Conservation (phyloP, 2,329 filamentous ascomycete genomes). For the Colletotrichum karsti region DNA sequence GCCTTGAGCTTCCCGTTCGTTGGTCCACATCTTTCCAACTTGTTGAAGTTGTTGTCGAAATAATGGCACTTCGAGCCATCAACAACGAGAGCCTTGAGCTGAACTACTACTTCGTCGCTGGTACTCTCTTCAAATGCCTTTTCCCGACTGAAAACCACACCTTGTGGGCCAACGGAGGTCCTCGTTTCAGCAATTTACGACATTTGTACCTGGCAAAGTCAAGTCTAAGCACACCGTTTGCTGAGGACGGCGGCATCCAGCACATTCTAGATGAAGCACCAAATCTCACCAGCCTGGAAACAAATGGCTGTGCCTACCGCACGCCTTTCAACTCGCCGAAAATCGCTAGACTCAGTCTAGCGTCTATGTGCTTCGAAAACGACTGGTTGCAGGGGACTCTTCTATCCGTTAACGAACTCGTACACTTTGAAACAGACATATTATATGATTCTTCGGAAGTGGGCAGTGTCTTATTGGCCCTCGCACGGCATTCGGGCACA, state of each 20-base stretch:
- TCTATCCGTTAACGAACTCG: no score
- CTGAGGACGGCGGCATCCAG: background rate
- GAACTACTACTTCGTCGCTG: background rate
- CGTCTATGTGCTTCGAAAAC: background rate
- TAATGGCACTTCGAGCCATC: background rate
- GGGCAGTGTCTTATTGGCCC: no score
- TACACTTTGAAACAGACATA: no score
- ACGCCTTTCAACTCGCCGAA: background rate
- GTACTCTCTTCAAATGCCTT: background rate
- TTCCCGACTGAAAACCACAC: background rate
- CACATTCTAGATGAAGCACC: background rate
- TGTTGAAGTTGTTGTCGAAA: background rate
- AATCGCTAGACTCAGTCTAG: background rate
- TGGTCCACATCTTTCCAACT: background rate
- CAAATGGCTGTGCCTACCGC: background rate
- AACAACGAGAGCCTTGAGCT: background rate
- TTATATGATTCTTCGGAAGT: no score
- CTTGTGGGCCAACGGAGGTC: background rate
- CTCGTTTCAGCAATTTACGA: background rate
- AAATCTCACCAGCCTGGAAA: background rate
- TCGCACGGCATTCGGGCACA: no score
- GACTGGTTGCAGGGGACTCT: no score
- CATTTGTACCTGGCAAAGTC: background rate
- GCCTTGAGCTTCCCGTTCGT: background rate
- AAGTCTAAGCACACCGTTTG: background rate